These are phyloP conservation scores for Candida easanensis DNA, from an alignment of 805 yeast genomes.

Conservation along the genomic window DNA sequence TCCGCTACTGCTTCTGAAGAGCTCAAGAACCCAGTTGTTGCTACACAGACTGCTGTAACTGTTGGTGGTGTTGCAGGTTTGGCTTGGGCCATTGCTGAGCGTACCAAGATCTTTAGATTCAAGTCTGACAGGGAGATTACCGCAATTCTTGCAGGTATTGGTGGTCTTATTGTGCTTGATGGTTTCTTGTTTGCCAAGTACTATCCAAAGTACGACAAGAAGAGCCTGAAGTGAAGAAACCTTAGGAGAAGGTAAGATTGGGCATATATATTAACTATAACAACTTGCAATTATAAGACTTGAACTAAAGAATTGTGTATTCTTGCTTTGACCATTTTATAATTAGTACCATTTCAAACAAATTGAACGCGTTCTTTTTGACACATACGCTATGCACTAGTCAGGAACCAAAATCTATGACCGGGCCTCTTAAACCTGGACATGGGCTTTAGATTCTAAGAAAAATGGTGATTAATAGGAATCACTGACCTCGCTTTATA, in stretches of 20 bases:
- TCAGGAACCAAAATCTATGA: too few relatives aligned
- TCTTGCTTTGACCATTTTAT: not conserved
- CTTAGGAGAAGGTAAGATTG: too few relatives aligned
- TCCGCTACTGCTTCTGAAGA: conserved; percentile 33
- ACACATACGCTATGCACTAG: too few relatives aligned
- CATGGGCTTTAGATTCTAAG: too few relatives aligned
- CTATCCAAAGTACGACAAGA: conserved; percentile 54
- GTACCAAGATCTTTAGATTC: conserved; percentile 43
- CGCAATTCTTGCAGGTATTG: conserved; percentile 48
- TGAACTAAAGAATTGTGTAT: too few relatives aligned
- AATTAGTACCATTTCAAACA: too few relatives aligned
- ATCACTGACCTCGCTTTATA: too few relatives aligned
- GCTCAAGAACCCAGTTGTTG: conserved; percentile 61
- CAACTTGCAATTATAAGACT: too few relatives aligned
- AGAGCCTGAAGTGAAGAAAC: conserved; percentile 17
- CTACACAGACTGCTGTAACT: conserved; percentile 49
- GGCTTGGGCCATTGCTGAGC: conserved; percentile 47
- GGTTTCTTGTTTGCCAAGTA: conserved; percentile 50
- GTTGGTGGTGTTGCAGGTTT: conserved; percentile 47
- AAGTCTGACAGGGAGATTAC: conserved; percentile 46
- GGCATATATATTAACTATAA: too few relatives aligned
- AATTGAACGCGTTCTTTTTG: too few relatives aligned
- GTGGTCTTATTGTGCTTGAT: conserved; percentile 55
- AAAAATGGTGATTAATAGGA: too few relatives aligned
- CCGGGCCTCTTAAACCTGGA: too few relatives aligned